These are phyloP conservation scores for Agapanthus africanus DNA, from an alignment of 106 monocot genomes.

Conservation along the genomic window DNA sequence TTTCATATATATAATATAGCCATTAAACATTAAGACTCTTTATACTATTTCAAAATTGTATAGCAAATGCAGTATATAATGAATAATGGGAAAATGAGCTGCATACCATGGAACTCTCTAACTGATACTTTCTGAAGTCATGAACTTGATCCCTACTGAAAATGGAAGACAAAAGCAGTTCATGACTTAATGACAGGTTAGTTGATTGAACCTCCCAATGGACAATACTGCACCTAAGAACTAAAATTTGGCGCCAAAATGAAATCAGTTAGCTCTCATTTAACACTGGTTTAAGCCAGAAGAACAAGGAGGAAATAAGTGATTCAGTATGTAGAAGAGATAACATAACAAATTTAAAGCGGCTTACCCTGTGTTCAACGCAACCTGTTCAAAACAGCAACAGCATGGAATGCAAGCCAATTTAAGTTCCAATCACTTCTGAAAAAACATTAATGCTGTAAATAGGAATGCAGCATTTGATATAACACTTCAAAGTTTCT, in stretches of 20 bases:
- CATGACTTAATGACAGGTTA: conserved; percentile 32
- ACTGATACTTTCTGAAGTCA: too few relatives aligned
- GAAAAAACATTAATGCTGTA: not conserved
- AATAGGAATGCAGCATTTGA: not conserved
- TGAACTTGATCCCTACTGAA: too few relatives aligned
- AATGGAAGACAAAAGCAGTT: too few relatives aligned
- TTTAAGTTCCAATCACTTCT: conserved; percentile 9
- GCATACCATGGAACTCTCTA: too few relatives aligned
- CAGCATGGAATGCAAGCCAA: conserved; percentile 7
- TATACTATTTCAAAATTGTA: too few relatives aligned
- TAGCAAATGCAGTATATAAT: too few relatives aligned
- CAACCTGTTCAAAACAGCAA: conserved; percentile 11
- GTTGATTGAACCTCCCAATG: conserved; percentile 6
- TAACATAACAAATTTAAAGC: not conserved
- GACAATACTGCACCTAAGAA: conserved; percentile 10
- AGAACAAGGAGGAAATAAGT: not conserved
- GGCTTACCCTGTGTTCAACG: conserved; percentile 18
- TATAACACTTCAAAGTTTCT: not conserved
- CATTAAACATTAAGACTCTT: too few relatives aligned
- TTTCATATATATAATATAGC: too few relatives aligned
- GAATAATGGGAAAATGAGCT: too few relatives aligned
- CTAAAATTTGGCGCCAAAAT: not conserved
- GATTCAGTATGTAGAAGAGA: not conserved
- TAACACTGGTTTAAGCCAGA: not conserved
- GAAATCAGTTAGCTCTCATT: not conserved